Evolutionary conservation across 1,284 basidiomycete species (phyloP), one percentile per base, ranked within the genome.

Genomic region (Rhodotorula sp.): DNA sequence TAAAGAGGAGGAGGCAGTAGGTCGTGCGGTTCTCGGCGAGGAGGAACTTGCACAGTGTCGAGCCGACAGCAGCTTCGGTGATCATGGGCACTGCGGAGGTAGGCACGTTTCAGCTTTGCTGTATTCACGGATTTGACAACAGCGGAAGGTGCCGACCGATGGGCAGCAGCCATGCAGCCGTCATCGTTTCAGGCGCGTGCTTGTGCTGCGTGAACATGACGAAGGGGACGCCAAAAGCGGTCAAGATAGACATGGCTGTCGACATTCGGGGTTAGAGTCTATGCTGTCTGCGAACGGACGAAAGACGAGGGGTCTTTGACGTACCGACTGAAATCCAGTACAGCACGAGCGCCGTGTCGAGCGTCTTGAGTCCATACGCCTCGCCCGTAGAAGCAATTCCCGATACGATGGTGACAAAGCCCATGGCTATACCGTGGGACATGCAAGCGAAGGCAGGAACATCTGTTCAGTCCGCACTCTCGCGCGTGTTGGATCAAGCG

Each of bases 81-180:
- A 76, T 74, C 14, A 77, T 72, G 1, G 78, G 78, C 3, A 79
- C 77, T 67, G 48, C 10, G 48, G 44, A 21, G 4, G 21, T 14
- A 12, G 12, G 60, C 4, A 42, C 9, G n/a, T 0, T n/a, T 5
- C 44, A 23, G 7, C 9, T 50, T 19, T 21, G 19, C 49, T 50
- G 12, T 8, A 1, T 41, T 57, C 23, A 0, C 9, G 14, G 19
- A n/a, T n/a, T 7, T 0, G 46, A 44, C 3, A n/a, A 27, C 41
- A 25, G 25, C 12, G 16, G 4, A 50, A 23, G n/a, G 49, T 14
- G 19, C 73, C 21, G 13, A 74, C 73, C 75, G 68, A 78, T 71
- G 34, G 78, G 78, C 3, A 79, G 69, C 7, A 79, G 66, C 78
- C 78, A 79, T 2, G 77, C 74, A 4, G 78, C 78, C 1, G 77